A percentile compares a stretch with the other conserved stretches of the same genome.
Evolutionary conservation across 1,284 basidiomycete genomes (phyloP).

Genomic region (Fistulina hepatica): DNA sequence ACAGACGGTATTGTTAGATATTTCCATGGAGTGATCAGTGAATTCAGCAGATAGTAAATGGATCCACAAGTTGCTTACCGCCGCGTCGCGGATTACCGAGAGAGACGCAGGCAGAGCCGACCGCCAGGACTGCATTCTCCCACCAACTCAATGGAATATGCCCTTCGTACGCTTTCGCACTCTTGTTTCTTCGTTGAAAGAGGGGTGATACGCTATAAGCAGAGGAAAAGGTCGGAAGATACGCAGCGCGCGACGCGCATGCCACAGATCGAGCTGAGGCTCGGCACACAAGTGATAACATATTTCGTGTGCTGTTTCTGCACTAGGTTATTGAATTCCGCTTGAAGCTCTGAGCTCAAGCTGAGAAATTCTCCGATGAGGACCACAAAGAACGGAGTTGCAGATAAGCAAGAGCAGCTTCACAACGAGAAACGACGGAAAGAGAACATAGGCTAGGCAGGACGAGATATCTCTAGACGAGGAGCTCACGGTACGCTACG

Average conservation of each 20-base stretch:
- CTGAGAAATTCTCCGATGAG: too few species aligned
- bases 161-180: constrained; percentile 48
- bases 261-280: background rate
- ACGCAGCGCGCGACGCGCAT: background rate
- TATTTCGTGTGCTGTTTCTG: constrained; percentile 23
- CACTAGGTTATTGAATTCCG: background rate
- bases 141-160: constrained; percentile 76
- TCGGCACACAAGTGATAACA: constrained; percentile 11
- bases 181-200: constrained; percentile 24
- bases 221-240: background rate
- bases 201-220: constrained; percentile 1
- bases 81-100: constrained; percentile 77
- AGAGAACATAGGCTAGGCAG: too few species aligned
- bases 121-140: constrained; percentile 78
- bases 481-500: too few species aligned
- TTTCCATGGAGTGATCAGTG: constrained; percentile 13
- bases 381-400: too few species aligned
- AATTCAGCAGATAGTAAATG: background rate
- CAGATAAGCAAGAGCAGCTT: too few species aligned
- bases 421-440: too few species aligned
- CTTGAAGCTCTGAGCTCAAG: too few species aligned
- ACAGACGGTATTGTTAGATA: too few species aligned
- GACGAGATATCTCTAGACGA: too few species aligned
- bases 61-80: constrained; percentile 41
- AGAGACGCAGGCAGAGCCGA: constrained; percentile 79